These are phyloP conservation scores for Hyphopichia buzzinii DNA, from an alignment of 1,139 yeast genomes.

Conservation along the genomic window DNA sequence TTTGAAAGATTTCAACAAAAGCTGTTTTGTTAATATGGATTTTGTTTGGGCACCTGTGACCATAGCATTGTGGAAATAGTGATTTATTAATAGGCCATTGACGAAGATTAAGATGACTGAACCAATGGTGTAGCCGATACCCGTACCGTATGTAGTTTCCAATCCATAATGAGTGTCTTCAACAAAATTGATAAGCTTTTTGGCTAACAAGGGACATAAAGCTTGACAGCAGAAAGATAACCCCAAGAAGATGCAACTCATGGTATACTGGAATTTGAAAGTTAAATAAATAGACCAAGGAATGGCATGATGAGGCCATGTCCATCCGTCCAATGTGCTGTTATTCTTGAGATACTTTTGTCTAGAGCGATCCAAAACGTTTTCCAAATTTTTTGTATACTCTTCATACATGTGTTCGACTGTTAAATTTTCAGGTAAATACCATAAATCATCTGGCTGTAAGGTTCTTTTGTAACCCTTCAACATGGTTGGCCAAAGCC, in stretches of 20 bases:
- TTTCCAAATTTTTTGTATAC: conserved; percentile 26
- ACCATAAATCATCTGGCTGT: conserved; percentile 39
- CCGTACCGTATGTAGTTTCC: conserved; percentile 32
- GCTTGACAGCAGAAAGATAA: conserved; percentile 39
- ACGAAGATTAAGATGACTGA: conserved; percentile 37
- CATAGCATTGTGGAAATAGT: conserved; percentile 46
- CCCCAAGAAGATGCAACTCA: conserved; percentile 34
- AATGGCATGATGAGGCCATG: conserved; percentile 37
- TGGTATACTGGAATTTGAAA: conserved; percentile 36
- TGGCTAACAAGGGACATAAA: conserved; percentile 42
- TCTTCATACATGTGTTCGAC: conserved; percentile 38
- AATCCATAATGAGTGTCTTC: conserved; percentile 36
- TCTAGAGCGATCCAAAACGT: conserved; percentile 20
- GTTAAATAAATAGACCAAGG: conserved; percentile 39
- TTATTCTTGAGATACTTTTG: conserved; percentile 22
- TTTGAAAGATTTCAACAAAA: conserved; percentile 39
- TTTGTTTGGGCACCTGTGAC: conserved; percentile 47
- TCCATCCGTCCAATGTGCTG: conserved; percentile 22
- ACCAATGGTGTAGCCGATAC: conserved; percentile 43
- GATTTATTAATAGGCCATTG: conserved; percentile 44
- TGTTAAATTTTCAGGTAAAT: conserved; percentile 36
- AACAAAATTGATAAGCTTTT: conserved; percentile 40
- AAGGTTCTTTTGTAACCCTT: conserved; percentile 46
- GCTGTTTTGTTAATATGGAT: conserved; percentile 39
- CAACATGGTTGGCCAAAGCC: conserved; percentile 41